Percentiles rank a stretch among this genome's conserved stretches.
Evolutionary conservation across 129 eudicot genomes (phyloP).

Genomic region (Helianthus tuberosus): DNA sequence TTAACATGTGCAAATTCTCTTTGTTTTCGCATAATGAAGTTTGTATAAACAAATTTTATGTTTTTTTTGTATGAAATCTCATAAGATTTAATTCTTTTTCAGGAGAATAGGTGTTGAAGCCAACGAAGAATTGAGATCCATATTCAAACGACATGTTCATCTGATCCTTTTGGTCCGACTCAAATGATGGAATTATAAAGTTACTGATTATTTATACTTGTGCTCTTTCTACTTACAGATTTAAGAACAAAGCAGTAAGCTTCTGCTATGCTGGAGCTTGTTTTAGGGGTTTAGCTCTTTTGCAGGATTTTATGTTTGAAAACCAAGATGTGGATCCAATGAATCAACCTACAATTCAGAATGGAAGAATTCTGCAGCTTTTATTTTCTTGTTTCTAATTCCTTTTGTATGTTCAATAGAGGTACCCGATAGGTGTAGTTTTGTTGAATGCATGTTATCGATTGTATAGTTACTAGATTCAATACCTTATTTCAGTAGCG

Average conservation of each 20-base stretch:
- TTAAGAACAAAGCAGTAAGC: slow-evolving; percentile 8
- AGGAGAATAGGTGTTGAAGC: slow-evolving; percentile 97
- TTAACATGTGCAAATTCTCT: neutral
- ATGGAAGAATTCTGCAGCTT: neutral
- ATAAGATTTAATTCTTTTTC: slow-evolving; percentile 19
- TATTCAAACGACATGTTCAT: slow-evolving; percentile 82
- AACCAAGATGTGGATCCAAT: slow-evolving; percentile 9
- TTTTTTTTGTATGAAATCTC: neutral
- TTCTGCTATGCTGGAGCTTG: slow-evolving; percentile 13
- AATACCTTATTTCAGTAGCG: neutral
- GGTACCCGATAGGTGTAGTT: slow-evolving; percentile 16
- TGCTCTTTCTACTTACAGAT: neutral
- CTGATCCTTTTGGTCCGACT: slow-evolving; percentile 75
- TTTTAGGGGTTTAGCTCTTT: slow-evolving; percentile 7
- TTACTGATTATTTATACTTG: slow-evolving; percentile 9
- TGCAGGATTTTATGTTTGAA: slow-evolving; percentile 6
- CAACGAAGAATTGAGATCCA: slow-evolving; percentile 81
- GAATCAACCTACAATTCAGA: slow-evolving; percentile 3
- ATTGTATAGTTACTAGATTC: neutral
- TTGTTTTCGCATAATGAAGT: neutral
- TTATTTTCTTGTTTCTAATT: neutral
- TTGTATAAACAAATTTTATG: no score
- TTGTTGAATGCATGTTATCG: slow-evolving; percentile 13
- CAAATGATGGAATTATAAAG: slow-evolving; percentile 35
- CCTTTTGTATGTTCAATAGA: slow-evolving; percentile 20